phyloP scores from a whole-genome alignment of 2,329 filamentous ascomycete genomes.

The Aspergillus persii region DNA sequence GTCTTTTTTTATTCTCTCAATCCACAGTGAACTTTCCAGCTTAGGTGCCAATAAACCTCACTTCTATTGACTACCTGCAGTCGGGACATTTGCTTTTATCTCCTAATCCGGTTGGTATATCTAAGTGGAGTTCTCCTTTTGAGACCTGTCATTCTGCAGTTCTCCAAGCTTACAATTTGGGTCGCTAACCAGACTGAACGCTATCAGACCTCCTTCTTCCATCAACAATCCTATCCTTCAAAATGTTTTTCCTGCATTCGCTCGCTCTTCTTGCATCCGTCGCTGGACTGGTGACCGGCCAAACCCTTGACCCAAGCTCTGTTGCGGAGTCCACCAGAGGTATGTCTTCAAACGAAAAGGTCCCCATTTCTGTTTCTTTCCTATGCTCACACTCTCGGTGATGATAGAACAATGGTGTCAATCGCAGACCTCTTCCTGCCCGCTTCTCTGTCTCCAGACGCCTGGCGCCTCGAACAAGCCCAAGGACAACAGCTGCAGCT shows the following conservation, averaged over 20 bases:
- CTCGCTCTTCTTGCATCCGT: constrained; percentile 34
- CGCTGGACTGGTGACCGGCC: constrained; percentile 33
- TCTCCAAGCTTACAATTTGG: not conserved
- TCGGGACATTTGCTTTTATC: not conserved
- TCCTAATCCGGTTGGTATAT: not conserved
- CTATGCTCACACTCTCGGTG: not conserved
- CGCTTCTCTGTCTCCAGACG: constrained; percentile 46
- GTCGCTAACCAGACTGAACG: not conserved
- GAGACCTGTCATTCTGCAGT: not conserved
- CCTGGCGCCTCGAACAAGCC: constrained; percentile 34
- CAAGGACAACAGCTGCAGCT: constrained; percentile 40
- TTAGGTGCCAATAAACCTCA: not conserved
- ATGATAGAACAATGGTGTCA: constrained; percentile 43
- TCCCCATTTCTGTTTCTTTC: not conserved
- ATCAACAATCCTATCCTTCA: constrained; percentile 7
- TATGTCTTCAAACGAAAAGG: constrained; percentile 18
- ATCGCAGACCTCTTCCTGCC: constrained; percentile 43
- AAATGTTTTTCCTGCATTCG: constrained; percentile 27
- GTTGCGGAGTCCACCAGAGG: constrained; percentile 37
- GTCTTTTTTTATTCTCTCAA: constrained; percentile 1
- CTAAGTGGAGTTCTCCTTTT: not conserved
- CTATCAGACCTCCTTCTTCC: not conserved
- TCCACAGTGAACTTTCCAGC: not conserved
- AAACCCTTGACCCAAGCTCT: constrained; percentile 37
- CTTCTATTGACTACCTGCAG: not conserved